Conservation (phyloP, 2,329 filamentous ascomycete species). For the Calonectria leucothoes region DNA sequence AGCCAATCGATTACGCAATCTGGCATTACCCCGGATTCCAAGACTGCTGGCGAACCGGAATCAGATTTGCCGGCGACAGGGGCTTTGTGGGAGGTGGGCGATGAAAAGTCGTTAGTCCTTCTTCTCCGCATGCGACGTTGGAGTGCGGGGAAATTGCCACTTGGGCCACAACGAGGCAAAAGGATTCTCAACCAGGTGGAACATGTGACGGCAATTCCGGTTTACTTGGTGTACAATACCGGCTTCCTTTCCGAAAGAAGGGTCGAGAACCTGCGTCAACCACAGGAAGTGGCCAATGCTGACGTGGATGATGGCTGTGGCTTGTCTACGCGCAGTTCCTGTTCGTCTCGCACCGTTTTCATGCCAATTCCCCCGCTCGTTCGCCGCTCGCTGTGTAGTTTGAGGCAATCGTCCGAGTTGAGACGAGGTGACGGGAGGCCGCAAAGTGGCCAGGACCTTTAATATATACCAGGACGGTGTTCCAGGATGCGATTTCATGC, state of each 20-base stretch:
- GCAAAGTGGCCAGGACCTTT: not conserved
- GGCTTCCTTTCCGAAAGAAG: not conserved
- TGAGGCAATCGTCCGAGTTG: not conserved
- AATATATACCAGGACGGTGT: not conserved
- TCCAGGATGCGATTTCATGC: too few species aligned
- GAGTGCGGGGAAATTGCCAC: not conserved
- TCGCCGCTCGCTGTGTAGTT: not conserved
- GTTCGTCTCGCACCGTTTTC: not conserved
- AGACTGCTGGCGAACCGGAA: conserved; percentile 1
- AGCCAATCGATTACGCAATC: conserved; percentile 9
- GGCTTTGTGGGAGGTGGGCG: not conserved
- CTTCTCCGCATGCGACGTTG: not conserved
- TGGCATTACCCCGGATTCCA: conserved; percentile 7
- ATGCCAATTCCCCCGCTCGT: not conserved
- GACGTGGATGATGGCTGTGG: not conserved
- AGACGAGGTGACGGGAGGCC: not conserved
- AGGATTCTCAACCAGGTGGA: not conserved
- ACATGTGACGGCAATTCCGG: not conserved
- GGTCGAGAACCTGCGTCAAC: not conserved
- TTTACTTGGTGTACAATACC: not conserved
- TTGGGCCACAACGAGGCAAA: not conserved
- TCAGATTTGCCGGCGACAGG: conserved; percentile 4
- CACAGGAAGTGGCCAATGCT: not conserved
- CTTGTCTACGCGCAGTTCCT: not conserved
- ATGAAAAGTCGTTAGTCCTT: not conserved